Evolutionary conservation across 2,329 filamentous ascomycete genomes (phyloP), one percentile per base, ranked within the genome.

Genomic region (Fusarium verticillioides): DNA sequence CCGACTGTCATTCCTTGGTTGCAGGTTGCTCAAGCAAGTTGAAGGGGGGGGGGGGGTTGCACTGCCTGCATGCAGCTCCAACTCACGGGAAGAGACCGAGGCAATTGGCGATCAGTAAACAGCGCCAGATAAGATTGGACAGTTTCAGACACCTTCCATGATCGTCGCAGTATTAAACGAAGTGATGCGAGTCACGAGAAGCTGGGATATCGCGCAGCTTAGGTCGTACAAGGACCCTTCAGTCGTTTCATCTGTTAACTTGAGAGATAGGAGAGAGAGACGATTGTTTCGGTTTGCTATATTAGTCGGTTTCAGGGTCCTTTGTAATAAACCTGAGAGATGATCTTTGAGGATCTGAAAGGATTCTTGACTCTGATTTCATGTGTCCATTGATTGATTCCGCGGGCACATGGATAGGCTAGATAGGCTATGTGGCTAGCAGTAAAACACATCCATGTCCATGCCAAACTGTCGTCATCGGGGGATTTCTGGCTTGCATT

Each of bases 391-490:
- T 43, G 26, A 49, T 32, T 43, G n/a, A 54, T 43, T 60, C 44
- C 44, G 56, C 63, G 37, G 68, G 50, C 42, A 76, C 56, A 58
- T 56, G 59, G 69, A 71, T 70, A 42, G 61, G 54, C 52, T 40
- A 49, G 47, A 34, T 39, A 47, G 46, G 44, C 32, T 34, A 19
- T 3, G 3, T 30, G 18, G 39, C 39, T 46, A 54, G 18, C 37
- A 36, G 54, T 58, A 54, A 72, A 63, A 71, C 52, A 64, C 46
- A 60, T 67, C 56, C 52, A 26, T 36, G 30, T 23, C 64, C 44
- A 67, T 56, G 64, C 72, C 56, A 63, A 71, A 54, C 50, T 75
- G 72, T 70, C 73, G 74, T 77, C 73, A 75, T 78, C 61, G 72
- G 66, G 58, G 44, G 53, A 67, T 72, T 65, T 68, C 54, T 69